phyloP scores from a whole-genome alignment of 1,139 yeast species.

The Kodamaea arcana region DNA sequence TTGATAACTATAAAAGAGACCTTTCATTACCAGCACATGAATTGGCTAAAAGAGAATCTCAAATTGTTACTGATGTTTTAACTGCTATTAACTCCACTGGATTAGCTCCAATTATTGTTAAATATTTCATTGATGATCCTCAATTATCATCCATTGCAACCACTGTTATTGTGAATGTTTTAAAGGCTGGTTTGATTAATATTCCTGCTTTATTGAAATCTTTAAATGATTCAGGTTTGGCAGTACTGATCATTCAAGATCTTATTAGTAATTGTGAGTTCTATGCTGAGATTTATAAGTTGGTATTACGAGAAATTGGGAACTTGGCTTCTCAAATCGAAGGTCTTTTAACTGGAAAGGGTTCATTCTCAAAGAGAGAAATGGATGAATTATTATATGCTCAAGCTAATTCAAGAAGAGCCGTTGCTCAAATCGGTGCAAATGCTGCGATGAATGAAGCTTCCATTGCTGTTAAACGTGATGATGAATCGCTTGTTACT shows the following conservation, averaged over 20 bases:
- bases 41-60: conserved; percentile 35
- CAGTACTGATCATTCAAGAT: conserved; percentile 34
- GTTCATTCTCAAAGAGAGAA: conserved; percentile 20
- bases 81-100: conserved; percentile 35
- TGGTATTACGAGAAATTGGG: conserved; percentile 29
- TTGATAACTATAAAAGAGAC: conserved; percentile 33
- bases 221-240: conserved; percentile 43
- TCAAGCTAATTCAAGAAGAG: conserved; percentile 8
- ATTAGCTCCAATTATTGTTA: conserved; percentile 36
- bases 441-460: not conserved
- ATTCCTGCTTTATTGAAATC: conserved; percentile 38
- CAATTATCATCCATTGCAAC: conserved; percentile 29
- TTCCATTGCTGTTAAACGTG: conserved; percentile 3
- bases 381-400: conserved; percentile 6
- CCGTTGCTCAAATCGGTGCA: conserved; percentile 7
- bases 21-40: conserved; percentile 19
- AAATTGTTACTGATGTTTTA: conserved; percentile 43
- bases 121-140: conserved; percentile 31
- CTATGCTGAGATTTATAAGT: conserved; percentile 38
- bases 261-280: conserved; percentile 40
- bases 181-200: conserved; percentile 34
- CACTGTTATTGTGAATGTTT: conserved; percentile 25
- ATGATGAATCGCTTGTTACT: conserved; percentile 23
- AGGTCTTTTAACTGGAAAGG: conserved; percentile 18
- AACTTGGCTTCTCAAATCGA: conserved; percentile 29